A percentile compares a stretch with the other conserved stretches of the same genome.
These are phyloP conservation scores for Combretum micranthum DNA, from an alignment of 345 rosid genomes.

Conservation along the genomic window DNA sequence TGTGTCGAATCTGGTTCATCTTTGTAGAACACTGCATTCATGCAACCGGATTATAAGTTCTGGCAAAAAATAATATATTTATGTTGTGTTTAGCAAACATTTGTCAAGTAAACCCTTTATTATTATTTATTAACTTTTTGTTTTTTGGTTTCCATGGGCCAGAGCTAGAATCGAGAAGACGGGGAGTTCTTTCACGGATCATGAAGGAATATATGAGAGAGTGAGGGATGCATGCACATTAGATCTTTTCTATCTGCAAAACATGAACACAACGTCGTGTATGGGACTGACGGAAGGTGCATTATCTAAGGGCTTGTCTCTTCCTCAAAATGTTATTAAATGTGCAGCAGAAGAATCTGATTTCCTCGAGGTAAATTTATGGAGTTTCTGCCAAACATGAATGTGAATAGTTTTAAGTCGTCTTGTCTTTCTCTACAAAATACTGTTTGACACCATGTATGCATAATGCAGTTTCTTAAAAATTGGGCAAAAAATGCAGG, in stretches of 20 bases:
- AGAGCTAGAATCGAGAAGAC: neutral
- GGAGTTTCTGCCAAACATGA: neutral
- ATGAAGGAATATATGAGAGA: constrained; percentile 34
- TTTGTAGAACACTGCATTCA: too few species aligned
- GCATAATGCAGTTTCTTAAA: too few species aligned
- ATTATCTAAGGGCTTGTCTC: constrained; percentile 14
- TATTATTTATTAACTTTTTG: too few species aligned
- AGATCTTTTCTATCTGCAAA: constrained; percentile 31
- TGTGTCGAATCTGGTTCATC: too few species aligned
- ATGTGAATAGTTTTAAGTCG: too few species aligned
- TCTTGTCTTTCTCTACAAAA: too few species aligned
- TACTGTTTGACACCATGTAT: too few species aligned
- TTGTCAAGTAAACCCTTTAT: too few species aligned
- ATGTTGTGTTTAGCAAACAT: too few species aligned
- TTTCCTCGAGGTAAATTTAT: constrained; percentile 28
- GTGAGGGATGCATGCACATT: constrained; percentile 22
- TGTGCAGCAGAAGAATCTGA: constrained; percentile 25
- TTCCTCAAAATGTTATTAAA: constrained; percentile 14
- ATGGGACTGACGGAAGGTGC: constrained; percentile 21
- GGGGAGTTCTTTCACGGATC: neutral
- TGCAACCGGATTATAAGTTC: too few species aligned
- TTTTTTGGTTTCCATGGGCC: neutral
- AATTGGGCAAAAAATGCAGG: too few species aligned
- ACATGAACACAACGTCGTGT: constrained; percentile 12
- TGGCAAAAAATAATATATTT: too few species aligned